Conservation (phyloP, 768 basidiomycete species). For the Exsudoporus frostii region DNA sequence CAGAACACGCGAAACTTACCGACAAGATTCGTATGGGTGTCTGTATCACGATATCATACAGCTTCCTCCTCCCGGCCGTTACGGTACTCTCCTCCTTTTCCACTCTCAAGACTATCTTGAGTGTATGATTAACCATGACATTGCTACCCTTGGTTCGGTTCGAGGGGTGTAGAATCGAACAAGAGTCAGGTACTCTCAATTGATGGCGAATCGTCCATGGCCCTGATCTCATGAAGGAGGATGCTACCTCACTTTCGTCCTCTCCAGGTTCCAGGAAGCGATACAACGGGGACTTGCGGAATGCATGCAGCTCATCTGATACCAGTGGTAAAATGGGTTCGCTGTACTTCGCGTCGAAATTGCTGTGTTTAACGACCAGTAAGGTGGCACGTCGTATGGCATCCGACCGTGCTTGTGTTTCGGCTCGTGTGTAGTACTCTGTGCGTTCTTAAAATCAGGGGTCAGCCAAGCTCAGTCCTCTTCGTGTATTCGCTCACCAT, state of each 20-base stretch:
- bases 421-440: conserved; percentile 73
- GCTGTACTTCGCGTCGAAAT: conserved; percentile 43
- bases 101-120: conserved; percentile 82
- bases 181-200: conserved; percentile 66
- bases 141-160: conserved; percentile 60
- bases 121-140: conserved; percentile 67
- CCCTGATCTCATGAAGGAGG: conserved; percentile 69
- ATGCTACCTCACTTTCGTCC: conserved; percentile 54
- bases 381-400: conserved; percentile 58
- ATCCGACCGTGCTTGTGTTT: conserved; percentile 67
- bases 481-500: conserved; percentile 56
- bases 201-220: conserved; percentile 82
- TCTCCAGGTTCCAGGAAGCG: conserved; percentile 46
- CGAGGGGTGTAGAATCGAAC: conserved; percentile 64
- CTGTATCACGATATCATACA: conserved; percentile 86
- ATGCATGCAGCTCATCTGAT: conserved; percentile 61
- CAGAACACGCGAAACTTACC: conserved; percentile 41
- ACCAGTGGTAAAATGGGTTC: conserved; percentile 74
- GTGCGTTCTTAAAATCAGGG: conserved; percentile 58
- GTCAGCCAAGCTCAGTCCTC: neutral
- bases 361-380: conserved; percentile 50
- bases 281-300: conserved; percentile 64
- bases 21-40: conserved; percentile 86
- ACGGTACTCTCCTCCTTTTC: conserved; percentile 71
- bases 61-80: conserved; percentile 71